These are phyloP conservation scores for Monosporascus cannonballus DNA, from an alignment of 2,329 filamentous ascomycete genomes.

Conservation along the genomic window DNA sequence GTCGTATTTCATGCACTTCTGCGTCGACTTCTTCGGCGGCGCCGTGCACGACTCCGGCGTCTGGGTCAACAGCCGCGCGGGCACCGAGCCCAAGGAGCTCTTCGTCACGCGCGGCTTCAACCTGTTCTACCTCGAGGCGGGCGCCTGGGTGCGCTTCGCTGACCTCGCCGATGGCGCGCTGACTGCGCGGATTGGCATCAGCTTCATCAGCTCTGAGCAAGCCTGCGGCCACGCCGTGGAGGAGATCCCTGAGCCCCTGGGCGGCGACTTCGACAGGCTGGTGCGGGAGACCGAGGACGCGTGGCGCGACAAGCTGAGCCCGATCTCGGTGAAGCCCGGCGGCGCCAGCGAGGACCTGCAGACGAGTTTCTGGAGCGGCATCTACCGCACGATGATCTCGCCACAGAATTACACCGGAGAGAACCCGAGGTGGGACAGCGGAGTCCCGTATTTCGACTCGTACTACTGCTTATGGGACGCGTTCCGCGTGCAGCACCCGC, in stretches of 20 bases:
- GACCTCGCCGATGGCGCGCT: slow-evolving; percentile 38
- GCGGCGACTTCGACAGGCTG: slow-evolving; percentile 49
- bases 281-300: slow-evolving; percentile 42
- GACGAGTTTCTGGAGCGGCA: slow-evolving; percentile 55
- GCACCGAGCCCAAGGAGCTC: slow-evolving; percentile 30
- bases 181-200: slow-evolving; percentile 55
- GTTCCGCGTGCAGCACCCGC: slow-evolving; percentile 55
- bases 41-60: slow-evolving; percentile 28
- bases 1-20: slow-evolving; percentile 52
- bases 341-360: slow-evolving; percentile 46
- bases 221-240: slow-evolving; percentile 57
- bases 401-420: slow-evolving; percentile 63
- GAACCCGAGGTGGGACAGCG: slow-evolving; percentile 55
- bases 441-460: slow-evolving; percentile 59
- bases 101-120: slow-evolving; percentile 35
- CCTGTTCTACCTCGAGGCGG: slow-evolving; percentile 36
- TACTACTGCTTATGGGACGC: slow-evolving; percentile 55
- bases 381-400: slow-evolving; percentile 56
- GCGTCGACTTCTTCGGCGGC: slow-evolving; percentile 50
- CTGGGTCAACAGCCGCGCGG: slow-evolving; percentile 34
- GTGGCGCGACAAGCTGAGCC: slow-evolving; percentile 52
- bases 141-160: slow-evolving; percentile 52
- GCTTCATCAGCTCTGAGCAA: slow-evolving; percentile 55
- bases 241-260: slow-evolving; percentile 52
- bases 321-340: slow-evolving; percentile 43